These are phyloP conservation scores for Sclerotinia sclerotiorum DNA, from an alignment of 2,329 filamentous ascomycete species.

Conservation along the genomic window DNA sequence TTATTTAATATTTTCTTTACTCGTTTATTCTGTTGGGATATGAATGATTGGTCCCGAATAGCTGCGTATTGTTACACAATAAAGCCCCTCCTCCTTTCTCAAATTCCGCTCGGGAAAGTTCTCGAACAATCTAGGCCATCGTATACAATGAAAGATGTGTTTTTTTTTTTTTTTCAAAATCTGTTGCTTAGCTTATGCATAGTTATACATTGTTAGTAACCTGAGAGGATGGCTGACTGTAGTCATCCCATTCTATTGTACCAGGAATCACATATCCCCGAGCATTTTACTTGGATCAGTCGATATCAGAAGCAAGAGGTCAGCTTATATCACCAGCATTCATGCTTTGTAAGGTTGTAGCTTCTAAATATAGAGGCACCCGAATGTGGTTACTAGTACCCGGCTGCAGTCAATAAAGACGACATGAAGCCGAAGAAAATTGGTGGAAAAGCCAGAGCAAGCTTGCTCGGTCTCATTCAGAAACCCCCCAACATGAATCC, in stretches of 20 bases:
- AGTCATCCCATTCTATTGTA: neutral
- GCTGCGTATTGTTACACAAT: neutral
- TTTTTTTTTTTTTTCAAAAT: neutral
- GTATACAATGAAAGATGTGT: neutral
- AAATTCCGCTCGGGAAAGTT: neutral
- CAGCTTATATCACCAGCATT: neutral
- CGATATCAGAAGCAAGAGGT: neutral
- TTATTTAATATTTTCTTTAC: neutral
- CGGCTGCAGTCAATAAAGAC: neutral
- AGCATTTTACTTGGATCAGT: neutral
- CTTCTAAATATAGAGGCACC: neutral
- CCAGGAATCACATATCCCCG: neutral
- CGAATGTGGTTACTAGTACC: too few relatives aligned
- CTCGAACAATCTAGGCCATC: neutral
- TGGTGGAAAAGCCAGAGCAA: neutral
- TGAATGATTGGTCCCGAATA: neutral
- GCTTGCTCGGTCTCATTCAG: neutral
- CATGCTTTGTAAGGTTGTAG: neutral
- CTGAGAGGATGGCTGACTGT: neutral
- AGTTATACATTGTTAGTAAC: neutral
- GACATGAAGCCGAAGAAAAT: neutral
- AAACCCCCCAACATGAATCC: neutral
- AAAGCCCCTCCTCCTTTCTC: neutral
- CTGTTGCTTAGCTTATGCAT: neutral
- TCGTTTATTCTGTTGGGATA: neutral